Conservation (phyloP, 2,329 filamentous ascomycete genomes). For the Pyrenophora teres region DNA sequence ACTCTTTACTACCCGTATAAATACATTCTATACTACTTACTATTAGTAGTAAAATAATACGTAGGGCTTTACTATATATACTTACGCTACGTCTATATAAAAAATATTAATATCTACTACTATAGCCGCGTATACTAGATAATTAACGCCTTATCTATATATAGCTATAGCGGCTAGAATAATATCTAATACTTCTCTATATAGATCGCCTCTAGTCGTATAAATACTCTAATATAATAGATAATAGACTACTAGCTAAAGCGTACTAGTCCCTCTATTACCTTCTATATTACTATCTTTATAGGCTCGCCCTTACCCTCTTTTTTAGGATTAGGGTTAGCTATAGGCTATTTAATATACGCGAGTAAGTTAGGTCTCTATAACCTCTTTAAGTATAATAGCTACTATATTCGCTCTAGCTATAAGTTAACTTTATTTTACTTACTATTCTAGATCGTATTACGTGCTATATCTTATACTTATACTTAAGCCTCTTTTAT, state of each 20-base stretch:
- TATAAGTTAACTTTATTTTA: conserved; percentile 12
- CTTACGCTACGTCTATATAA: too few species aligned
- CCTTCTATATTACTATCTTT: conserved; percentile 17
- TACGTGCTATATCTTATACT: conserved; percentile 11
- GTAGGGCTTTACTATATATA: too few species aligned
- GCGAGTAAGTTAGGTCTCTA: conserved; percentile 18
- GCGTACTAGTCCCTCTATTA: too few species aligned
- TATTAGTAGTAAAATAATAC: too few species aligned
- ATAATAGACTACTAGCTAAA: too few species aligned
- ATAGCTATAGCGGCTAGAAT: too few species aligned
- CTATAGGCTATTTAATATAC: conserved; percentile 15
- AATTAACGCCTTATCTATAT: conserved; percentile 11
- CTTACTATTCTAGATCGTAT: conserved; percentile 14
- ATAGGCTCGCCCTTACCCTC: conserved; percentile 11
- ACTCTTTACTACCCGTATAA: too few species aligned
- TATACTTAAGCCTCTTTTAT: conserved; percentile 13
- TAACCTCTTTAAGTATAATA: conserved; percentile 21
- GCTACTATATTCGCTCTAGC: conserved; percentile 18
- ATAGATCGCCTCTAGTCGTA: conserved; percentile 22
- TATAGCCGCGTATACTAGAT: conserved; percentile 14
- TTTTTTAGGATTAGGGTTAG: conserved; percentile 6
- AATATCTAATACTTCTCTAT: too few species aligned
- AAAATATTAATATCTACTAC: conserved; percentile 18
- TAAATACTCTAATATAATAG: too few species aligned
- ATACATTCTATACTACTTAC: too few species aligned